These are phyloP conservation scores for Paxillus ammoniavirescens DNA, from an alignment of 768 basidiomycete species.

Conservation along the genomic window DNA sequence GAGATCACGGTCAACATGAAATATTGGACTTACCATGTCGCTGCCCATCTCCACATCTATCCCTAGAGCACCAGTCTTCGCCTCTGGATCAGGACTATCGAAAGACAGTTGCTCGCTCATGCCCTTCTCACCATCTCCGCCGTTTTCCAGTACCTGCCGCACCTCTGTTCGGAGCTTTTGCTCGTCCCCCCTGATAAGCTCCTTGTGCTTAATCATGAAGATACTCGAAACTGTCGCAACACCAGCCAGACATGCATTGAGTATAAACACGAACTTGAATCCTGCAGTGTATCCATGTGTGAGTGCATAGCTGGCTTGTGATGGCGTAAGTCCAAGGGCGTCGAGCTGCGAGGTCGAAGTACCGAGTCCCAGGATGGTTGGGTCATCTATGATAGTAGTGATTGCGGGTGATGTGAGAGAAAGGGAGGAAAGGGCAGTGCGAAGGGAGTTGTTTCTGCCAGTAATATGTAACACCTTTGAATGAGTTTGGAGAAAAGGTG, in stretches of 20 bases:
- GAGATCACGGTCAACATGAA: background rate
- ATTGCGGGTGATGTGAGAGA: constrained; percentile 38
- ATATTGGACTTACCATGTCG: background rate
- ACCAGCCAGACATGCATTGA: constrained; percentile 55
- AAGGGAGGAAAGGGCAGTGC: constrained; percentile 38
- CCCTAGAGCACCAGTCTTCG: background rate
- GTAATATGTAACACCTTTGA: background rate
- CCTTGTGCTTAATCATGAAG: constrained; percentile 60
- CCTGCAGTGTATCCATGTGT: constrained; percentile 54
- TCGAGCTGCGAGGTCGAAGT: constrained; percentile 30
- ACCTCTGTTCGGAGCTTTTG: constrained; percentile 44
- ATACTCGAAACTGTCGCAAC: constrained; percentile 53
- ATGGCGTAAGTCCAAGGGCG: constrained; percentile 35
- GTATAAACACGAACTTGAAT: constrained; percentile 57
- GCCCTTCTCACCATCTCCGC: background rate
- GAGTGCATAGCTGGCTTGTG: constrained; percentile 43
- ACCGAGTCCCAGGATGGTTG: constrained; percentile 34
- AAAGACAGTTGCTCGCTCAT: background rate
- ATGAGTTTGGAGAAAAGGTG: too few relatives aligned
- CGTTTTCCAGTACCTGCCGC: constrained; percentile 7
- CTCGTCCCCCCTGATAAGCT: constrained; percentile 58
- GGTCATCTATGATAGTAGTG: constrained; percentile 49
- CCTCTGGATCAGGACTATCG: background rate
- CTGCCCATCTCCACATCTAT: background rate
- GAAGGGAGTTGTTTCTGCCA: constrained; percentile 48